These are phyloP conservation scores for Amphibolis antarctica DNA, from an alignment of 106 monocot genomes.

Conservation along the genomic window DNA sequence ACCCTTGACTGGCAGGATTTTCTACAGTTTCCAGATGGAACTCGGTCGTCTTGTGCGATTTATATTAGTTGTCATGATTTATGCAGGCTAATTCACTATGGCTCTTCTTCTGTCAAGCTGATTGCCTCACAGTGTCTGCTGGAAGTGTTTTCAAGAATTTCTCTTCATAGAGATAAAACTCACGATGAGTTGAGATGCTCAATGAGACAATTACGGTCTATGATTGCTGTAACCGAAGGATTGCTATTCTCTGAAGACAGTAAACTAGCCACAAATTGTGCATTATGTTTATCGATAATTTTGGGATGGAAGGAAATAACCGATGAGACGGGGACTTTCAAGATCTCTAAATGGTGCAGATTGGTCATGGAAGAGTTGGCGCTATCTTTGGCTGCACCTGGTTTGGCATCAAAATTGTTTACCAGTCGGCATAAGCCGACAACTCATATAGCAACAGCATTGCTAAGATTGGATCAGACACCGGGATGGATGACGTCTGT, in stretches of 20 bases:
- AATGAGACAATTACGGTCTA: slow-evolving; percentile 38
- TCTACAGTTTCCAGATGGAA: slow-evolving; percentile 30
- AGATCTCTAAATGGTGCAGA: slow-evolving; percentile 54
- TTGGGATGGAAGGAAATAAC: slow-evolving; percentile 42
- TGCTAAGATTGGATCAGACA: slow-evolving; percentile 34
- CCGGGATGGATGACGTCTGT: slow-evolving; percentile 53
- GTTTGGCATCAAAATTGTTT: slow-evolving; percentile 50
- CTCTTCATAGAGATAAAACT: slow-evolving; percentile 23
- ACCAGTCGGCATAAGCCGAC: slow-evolving; percentile 59
- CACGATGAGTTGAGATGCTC: slow-evolving; percentile 37
- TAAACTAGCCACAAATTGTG: slow-evolving; percentile 46
- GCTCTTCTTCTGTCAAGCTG: slow-evolving; percentile 48
- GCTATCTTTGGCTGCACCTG: slow-evolving; percentile 44
- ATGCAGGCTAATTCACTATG: slow-evolving; percentile 71
- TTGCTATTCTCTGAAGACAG: slow-evolving; percentile 49
- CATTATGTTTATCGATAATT: slow-evolving; percentile 42
- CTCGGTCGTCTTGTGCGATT: slow-evolving; percentile 19
- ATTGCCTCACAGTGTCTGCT: slow-evolving; percentile 69
- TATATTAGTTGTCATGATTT: slow-evolving; percentile 61
- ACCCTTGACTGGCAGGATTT: slow-evolving; percentile 63
- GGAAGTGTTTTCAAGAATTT: slow-evolving; percentile 53
- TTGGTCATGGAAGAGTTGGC: slow-evolving; percentile 65
- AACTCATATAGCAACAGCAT: slow-evolving; percentile 45
- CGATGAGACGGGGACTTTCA: slow-evolving; percentile 27
- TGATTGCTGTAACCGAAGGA: slow-evolving; percentile 51